Percentiles rank a stretch among this genome's conserved stretches.
phyloP scores from a whole-genome alignment of 495 filamentous ascomycete species.

The Pyronema omphalodes region DNA sequence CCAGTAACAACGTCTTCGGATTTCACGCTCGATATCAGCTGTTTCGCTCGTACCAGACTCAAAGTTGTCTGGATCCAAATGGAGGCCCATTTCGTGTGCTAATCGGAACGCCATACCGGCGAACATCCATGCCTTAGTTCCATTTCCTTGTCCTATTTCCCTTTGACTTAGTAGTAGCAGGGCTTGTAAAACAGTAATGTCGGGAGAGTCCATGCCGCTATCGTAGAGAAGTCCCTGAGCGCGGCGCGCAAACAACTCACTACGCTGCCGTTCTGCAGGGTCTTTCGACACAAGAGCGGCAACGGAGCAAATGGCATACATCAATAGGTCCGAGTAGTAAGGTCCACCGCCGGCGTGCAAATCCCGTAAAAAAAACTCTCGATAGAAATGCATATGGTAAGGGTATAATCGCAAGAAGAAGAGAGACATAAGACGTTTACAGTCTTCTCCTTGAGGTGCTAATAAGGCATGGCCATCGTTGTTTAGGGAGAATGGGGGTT shows the following conservation, averaged over 20 bases:
- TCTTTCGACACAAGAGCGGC: conserved; percentile 23
- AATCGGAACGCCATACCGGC: conserved; percentile 12
- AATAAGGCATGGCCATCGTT: neutral
- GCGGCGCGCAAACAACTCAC: conserved; percentile 23
- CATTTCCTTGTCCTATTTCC: conserved; percentile 23
- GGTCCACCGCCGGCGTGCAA: conserved; percentile 21
- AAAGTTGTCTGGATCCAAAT: conserved; percentile 26
- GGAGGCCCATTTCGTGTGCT: conserved; percentile 21
- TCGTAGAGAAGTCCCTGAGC: conserved; percentile 24
- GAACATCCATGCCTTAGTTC: conserved; percentile 25
- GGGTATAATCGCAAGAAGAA: conserved; percentile 24
- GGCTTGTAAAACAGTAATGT: conserved; percentile 24
- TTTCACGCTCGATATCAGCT: conserved; percentile 22
- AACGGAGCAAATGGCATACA: conserved; percentile 25
- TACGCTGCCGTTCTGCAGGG: conserved; percentile 15
- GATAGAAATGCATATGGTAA: conserved; percentile 25
- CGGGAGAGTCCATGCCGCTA: conserved; percentile 22
- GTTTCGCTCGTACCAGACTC: conserved; percentile 11
- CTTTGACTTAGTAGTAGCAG: conserved; percentile 24
- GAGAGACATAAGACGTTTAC: conserved; percentile 19
- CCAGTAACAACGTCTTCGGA: conserved; percentile 24
- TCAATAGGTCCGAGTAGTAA: conserved; percentile 25
- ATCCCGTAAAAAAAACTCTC: conserved; percentile 24
- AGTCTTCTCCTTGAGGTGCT: conserved; percentile 13
- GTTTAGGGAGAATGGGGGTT: too few species aligned